phyloP scores from a whole-genome alignment of 73 alveolate genomes.

The Vitrella brassicaformis region DNA sequence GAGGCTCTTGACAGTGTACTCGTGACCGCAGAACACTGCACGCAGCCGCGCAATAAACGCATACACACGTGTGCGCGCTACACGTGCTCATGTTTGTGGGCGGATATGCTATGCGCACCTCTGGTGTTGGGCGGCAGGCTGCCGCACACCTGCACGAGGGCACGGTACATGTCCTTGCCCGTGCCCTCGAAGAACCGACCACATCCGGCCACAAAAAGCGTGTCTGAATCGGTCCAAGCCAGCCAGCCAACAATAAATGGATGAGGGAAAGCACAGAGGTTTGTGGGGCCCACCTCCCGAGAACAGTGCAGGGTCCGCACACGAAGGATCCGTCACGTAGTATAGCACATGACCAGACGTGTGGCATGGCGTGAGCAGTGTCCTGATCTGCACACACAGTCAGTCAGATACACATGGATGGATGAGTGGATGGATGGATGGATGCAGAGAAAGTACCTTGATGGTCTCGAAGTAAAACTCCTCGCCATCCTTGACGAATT shows the following conservation, averaged over 20 bases:
- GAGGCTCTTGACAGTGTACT: conserved; percentile 37
- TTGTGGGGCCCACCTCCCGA: no score
- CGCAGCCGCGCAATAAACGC: no score
- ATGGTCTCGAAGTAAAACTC: conserved; percentile 12
- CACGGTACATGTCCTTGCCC: conserved; percentile 40
- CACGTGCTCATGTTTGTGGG: no score
- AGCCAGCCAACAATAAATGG: no score
- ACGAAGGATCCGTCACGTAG: conserved; percentile 15
- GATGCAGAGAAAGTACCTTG: background rate
- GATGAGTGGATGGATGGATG: background rate
- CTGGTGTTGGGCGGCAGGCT: conserved; percentile 43
- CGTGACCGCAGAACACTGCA: conserved; percentile 54
- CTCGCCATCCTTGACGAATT: conserved; percentile 45
- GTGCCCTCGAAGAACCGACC: conserved; percentile 58
- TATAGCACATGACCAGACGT: conserved; percentile 51
- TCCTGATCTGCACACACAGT: conserved; percentile 6
- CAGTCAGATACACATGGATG: background rate
- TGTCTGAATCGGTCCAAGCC: no score
- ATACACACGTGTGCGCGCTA: no score
- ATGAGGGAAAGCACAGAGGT: no score
- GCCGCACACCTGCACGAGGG: conserved; percentile 18
- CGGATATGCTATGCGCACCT: no score
- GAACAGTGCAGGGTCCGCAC: conserved; percentile 9
- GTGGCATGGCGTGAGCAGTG: conserved; percentile 57
- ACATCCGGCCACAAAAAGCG: conserved; percentile 50